A percentile compares a stretch with the other conserved stretches of the same genome.
Evolutionary conservation across 1,284 basidiomycete genomes (phyloP).

Genomic region (Ganoderma boninense): DNA sequence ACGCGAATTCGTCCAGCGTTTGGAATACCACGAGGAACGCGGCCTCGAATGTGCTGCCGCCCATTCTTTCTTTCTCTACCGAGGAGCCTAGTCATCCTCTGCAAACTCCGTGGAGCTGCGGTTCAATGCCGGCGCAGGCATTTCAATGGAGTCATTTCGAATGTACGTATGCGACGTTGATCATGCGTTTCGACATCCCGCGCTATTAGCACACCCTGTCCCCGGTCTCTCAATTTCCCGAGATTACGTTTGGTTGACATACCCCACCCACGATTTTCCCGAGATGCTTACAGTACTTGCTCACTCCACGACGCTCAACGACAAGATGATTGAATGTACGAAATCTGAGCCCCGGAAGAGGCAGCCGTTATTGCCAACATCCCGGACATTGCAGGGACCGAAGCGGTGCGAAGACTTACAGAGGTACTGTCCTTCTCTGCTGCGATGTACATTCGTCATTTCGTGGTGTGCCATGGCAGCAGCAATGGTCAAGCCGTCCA

Average conservation of each 20-base stretch:
- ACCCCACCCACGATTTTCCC: too few relatives aligned
- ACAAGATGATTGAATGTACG: not conserved
- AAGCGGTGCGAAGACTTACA: not conserved
- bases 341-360: not conserved
- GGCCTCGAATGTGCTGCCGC: conserved; percentile 64
- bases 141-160: not conserved
- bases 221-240: not conserved
- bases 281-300: not conserved
- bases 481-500: too few relatives aligned
- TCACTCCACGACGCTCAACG: not conserved
- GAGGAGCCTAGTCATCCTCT: conserved; percentile 59
- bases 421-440: not conserved
- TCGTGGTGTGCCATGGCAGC: too few relatives aligned
- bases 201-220: not conserved
- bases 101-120: conserved; percentile 58
- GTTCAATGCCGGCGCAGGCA: conserved; percentile 38
- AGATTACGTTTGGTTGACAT: not conserved
- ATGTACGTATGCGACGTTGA: not conserved
- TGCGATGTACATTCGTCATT: too few relatives aligned
- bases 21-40: conserved; percentile 63
- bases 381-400: not conserved
- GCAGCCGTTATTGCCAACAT: not conserved
- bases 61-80: conserved; percentile 70
- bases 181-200: not conserved
- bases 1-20: conserved; percentile 7